Evolutionary conservation across 805 yeast genomes (phyloP), one percentile per base, ranked within the genome.

Genomic region (Candida bentonensis): DNA sequence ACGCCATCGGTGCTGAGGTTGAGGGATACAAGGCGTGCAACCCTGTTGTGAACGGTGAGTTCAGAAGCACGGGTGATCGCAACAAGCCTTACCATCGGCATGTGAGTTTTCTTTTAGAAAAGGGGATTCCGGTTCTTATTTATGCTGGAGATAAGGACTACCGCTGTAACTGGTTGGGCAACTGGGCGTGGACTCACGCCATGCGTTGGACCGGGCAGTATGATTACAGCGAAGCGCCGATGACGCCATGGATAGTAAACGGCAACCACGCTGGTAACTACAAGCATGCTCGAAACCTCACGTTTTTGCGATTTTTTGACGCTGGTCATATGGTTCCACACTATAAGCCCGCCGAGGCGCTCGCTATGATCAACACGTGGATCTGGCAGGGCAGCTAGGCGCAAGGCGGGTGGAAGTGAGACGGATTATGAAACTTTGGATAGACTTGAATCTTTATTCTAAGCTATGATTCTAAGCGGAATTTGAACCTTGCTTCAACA

Each of bases 261-360:
- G 73, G 68, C 22, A 59, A 63, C 39, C 60, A 61, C 43, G 80
- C 78, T 13, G 84, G 84, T 51, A 74, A 74, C 50, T 78, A 74
- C 47, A 77, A 76, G 59, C 74, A 72, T 39, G 42, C 42, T 53
- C 77, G 73, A 21, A 45, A 76, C 40, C 78, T 84, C 57, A 79
- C 92, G 2, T 84, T 79, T 63, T 70, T 83, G 55, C 73, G 92
- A 61, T 69, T 84, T 36, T 82, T 64, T 53, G 84, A 79, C 53
- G 94, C 87, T 41, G 94, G 94, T 20, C 95, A 84, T 62, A 84
- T 84, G 94, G 94, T 83, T 51, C 92, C 94, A 22, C 78, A 68
- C 17, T 30, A 30, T 30, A 30, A 30, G 17, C 36, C 36, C 7
- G 11, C n/a, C 5, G 36, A 30, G n/a, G 5, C 20, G 7, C 17